These are phyloP conservation scores for Pelagomonas calceolata DNA, from an alignment of 108 stramenopile genomes.

Conservation along the genomic window DNA sequence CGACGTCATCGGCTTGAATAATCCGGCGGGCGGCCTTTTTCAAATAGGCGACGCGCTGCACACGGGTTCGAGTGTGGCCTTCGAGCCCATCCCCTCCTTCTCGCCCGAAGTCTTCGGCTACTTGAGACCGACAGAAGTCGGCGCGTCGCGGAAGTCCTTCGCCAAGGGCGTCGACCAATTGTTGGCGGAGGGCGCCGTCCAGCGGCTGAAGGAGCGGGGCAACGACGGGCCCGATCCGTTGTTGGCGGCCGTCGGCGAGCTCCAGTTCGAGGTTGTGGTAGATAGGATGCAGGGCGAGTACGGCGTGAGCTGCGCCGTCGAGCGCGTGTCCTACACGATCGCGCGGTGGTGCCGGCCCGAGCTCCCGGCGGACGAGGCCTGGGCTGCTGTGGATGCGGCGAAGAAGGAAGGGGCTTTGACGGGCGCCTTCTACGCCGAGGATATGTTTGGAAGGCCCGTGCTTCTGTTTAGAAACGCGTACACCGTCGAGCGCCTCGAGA, in stretches of 20 bases:
- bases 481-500: conserved; percentile 70
- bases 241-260: conserved; percentile 83
- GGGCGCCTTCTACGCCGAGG: conserved; percentile 77
- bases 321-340: conserved; percentile 70
- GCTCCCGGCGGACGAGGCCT: conserved; percentile 55
- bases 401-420: conserved; percentile 76
- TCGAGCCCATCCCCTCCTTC: conserved; percentile 86
- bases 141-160: conserved; percentile 70
- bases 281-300: conserved; percentile 79
- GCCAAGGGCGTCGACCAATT: conserved; percentile 79
- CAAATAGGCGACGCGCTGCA: conserved; percentile 73
- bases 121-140: conserved; percentile 7
- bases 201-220: conserved; percentile 75
- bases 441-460: conserved; percentile 78
- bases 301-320: conserved; percentile 66
- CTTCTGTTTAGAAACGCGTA: conserved; percentile 86
- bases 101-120: conserved; percentile 83
- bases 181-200: conserved; percentile 85
- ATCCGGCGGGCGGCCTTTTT: conserved; percentile 64
- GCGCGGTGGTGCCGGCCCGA: conserved; percentile 78
- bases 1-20: conserved; percentile 91
- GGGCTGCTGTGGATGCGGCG: conserved; percentile 66
- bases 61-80: conserved; percentile 62
- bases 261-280: conserved; percentile 89
- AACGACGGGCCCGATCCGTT: conserved; percentile 82